Evolutionary conservation across 768 basidiomycete species (phyloP), one percentile per base, ranked within the genome.

Genomic region (Lactarius sp.): DNA sequence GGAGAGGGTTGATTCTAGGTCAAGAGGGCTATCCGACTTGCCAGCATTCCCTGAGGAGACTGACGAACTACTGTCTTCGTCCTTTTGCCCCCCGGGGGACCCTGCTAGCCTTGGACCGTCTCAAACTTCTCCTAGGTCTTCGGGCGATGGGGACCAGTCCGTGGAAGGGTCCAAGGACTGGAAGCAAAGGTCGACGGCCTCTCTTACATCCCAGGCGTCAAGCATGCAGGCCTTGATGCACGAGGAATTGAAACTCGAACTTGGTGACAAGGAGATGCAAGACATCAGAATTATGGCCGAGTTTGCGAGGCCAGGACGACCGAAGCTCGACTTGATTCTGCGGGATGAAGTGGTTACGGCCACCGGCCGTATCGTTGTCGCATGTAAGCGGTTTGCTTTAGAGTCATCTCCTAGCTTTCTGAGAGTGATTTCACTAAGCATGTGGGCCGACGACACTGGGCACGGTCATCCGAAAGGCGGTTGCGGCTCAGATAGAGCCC

Each of bases 371-470:
- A 71, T 88, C 60, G 76, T 85, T 51, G 88, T 92, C 52, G 86
- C 85, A 69, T 77, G 88, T 81, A 13, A 36, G 22, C 1, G 31
- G 18, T 47, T 31, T 41, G 47, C 41, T 31, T 37, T 68, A 31
- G 20, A 0, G 5, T 36, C 27, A 54, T 55, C 46, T 59, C 58
- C 16, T 1, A 60, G 14, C 50, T 50, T 39, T 37, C 27, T 49
- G 51, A 20, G 16, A 39, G 4, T 60, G 10, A 18, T 47, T 56
- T 41, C 42, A 44, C 55, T n/a, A 65, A 88, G 87, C 85, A 68
- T 92, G 90, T 69, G 90, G 90, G 1, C 90, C 90, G 0, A 77
- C 79, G 0, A 83, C 86, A 7, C 77, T 92, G 56, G 87, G 88
- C 71, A 84, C 81, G 6, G 75, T 88, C 69, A 81, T 91, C 8